Conservation (phyloP, 345 rosid species). For the Eucalyptus regnans region DNA sequence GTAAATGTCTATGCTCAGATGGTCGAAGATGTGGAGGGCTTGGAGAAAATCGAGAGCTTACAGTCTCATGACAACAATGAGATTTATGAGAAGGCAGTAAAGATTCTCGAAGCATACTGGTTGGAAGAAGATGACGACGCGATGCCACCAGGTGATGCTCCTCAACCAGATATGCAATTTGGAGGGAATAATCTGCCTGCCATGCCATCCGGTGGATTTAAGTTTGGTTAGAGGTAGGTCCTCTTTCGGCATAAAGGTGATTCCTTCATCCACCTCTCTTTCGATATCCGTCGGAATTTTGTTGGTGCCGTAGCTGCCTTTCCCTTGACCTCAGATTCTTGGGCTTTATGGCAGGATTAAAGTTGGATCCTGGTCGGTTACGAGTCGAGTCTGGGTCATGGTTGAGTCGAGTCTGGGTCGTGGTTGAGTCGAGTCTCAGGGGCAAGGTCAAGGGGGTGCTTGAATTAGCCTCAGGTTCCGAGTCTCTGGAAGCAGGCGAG, state of each 20-base stretch:
- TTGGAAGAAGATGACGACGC: slow-evolving; percentile 43
- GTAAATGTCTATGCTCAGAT: slow-evolving; percentile 34
- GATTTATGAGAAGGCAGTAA: slow-evolving; percentile 51
- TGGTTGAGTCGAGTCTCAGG: background rate
- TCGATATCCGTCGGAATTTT: background rate
- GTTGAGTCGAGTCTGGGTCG: background rate
- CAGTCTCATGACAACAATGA: slow-evolving; percentile 46
- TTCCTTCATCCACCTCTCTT: background rate
- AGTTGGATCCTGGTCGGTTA: background rate
- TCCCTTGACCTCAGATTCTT: background rate
- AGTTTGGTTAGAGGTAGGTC: slow-evolving; percentile 25
- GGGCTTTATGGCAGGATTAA: background rate
- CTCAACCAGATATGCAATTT: slow-evolving; percentile 37
- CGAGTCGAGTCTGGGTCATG: background rate
- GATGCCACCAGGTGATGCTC: slow-evolving; percentile 36
- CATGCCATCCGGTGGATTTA: slow-evolving; percentile 62
- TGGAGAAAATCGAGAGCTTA: slow-evolving; percentile 44
- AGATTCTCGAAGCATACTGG: slow-evolving; percentile 49
- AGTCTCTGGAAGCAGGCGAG: background rate
- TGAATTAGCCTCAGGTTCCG: background rate
- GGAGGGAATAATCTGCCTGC: slow-evolving; percentile 28
- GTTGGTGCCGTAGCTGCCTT: background rate
- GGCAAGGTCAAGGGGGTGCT: background rate
- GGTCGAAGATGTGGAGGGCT: slow-evolving; percentile 48
- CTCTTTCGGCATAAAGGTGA: background rate